Percentiles rank a stretch among this genome's conserved stretches.
phyloP scores from a whole-genome alignment of 331 rosid species.

The Pyracantha coccinea region DNA sequence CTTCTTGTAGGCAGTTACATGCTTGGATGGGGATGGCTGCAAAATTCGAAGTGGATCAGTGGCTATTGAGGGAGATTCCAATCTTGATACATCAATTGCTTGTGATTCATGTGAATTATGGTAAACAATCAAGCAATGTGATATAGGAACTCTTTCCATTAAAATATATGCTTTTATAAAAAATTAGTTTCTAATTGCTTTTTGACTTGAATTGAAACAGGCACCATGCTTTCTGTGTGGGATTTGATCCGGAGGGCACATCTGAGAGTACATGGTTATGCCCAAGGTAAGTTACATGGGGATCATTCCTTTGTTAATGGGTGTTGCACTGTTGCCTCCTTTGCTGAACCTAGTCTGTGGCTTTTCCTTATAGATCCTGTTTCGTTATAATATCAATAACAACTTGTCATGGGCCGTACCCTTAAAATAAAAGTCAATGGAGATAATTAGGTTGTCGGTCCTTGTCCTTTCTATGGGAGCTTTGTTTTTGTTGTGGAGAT shows the following conservation, averaged over 20 bases:
- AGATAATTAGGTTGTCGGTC: neutral
- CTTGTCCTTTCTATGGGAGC: neutral
- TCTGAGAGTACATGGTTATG: constrained; percentile 89
- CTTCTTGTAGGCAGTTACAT: constrained; percentile 82
- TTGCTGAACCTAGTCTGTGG: neutral
- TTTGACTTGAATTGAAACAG: constrained; percentile 37
- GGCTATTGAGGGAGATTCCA: constrained; percentile 50
- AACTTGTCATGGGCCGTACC: neutral
- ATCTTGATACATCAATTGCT: constrained; percentile 90
- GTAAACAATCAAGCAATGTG: constrained; percentile 28
- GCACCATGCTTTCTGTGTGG: constrained; percentile 99
- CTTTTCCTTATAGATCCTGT: neutral
- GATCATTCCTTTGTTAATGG: constrained; percentile 9
- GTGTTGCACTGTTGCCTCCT: neutral
- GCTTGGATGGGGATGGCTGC: constrained; percentile 95
- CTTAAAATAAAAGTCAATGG: neutral
- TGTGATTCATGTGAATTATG: constrained; percentile 95
- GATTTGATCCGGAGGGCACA: constrained; percentile 77
- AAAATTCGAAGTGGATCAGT: constrained; percentile 64
- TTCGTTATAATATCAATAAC: neutral
- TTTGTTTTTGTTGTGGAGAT: neutral
- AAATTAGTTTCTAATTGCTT: constrained; percentile 7
- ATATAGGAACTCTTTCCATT: neutral
- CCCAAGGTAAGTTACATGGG: constrained; percentile 59
- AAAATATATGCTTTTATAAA: neutral